Evolutionary conservation across 2,329 filamentous ascomycete genomes (phyloP).

Genomic region (Pleomassaria siparia): DNA sequence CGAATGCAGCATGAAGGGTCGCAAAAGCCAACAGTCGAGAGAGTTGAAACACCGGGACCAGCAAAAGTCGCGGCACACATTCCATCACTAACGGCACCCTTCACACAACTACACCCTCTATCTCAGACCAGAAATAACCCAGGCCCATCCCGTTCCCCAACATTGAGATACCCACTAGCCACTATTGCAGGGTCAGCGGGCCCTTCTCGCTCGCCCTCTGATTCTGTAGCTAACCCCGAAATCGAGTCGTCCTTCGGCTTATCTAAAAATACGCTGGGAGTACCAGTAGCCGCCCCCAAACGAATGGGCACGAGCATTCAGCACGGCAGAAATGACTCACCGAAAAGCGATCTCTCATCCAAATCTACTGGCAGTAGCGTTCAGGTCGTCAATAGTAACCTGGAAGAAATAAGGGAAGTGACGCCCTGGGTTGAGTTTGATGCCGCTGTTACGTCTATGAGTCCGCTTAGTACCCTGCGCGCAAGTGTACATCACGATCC

Average conservation of each 20-base stretch:
- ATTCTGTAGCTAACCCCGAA: neutral
- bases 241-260: neutral
- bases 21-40: conserved; percentile 1
- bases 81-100: neutral
- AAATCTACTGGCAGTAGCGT: conserved; percentile 9
- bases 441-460: neutral
- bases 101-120: neutral
- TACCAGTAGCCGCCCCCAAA: neutral
- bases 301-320: neutral
- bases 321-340: neutral
- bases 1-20: conserved; percentile 21
- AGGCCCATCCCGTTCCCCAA: conserved; percentile 4
- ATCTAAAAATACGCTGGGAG: neutral
- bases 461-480: neutral
- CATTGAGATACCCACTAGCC: conserved; percentile 6
- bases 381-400: conserved; percentile 8
- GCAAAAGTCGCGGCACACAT: conserved; percentile 19
- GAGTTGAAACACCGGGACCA: neutral
- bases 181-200: neutral
- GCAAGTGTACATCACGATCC: neutral
- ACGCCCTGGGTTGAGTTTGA: conserved; percentile 24
- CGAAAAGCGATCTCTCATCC: conserved; percentile 3
- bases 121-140: conserved; percentile 1
- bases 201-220: neutral
- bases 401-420: conserved; percentile 21